Percentiles rank a stretch among this genome's conserved stretches.
These are phyloP conservation scores for Panicum hallii DNA, from an alignment of 202 grass and related monocot genomes.

Conservation along the genomic window DNA sequence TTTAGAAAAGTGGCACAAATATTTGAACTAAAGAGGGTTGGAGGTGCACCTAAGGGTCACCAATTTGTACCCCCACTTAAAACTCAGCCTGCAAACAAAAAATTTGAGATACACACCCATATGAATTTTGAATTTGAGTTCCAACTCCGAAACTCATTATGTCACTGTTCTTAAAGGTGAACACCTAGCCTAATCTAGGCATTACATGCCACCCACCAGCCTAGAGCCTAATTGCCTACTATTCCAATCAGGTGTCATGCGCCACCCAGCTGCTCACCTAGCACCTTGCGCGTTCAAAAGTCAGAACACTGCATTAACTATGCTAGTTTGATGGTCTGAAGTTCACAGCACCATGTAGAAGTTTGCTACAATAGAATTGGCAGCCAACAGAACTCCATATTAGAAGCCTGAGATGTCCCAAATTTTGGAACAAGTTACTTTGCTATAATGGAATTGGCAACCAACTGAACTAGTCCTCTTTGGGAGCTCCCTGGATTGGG, in stretches of 20 bases:
- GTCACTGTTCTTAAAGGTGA: neutral
- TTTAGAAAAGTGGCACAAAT: no score
- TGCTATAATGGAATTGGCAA: neutral
- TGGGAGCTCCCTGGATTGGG: neutral
- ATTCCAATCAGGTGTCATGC: neutral
- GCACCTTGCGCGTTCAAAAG: neutral
- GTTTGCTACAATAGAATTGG: neutral
- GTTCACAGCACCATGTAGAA: neutral
- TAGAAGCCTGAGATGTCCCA: no score
- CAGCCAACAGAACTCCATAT: neutral
- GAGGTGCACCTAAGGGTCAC: no score
- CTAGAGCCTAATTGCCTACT: neutral
- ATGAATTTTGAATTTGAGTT: neutral
- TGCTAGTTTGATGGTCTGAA: neutral
- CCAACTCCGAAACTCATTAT: neutral
- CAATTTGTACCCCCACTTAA: neutral
- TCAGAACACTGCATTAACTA: neutral
- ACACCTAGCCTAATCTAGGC: neutral
- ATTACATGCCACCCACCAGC: neutral
- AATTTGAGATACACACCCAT: neutral
- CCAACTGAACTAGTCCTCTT: neutral
- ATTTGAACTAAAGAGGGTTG: no score
- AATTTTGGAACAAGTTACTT: no score
- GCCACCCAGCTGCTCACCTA: neutral
- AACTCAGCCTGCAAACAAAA: neutral